phyloP scores from a whole-genome alignment of 148 eudicot species.

The Persicaria tinctoria region DNA sequence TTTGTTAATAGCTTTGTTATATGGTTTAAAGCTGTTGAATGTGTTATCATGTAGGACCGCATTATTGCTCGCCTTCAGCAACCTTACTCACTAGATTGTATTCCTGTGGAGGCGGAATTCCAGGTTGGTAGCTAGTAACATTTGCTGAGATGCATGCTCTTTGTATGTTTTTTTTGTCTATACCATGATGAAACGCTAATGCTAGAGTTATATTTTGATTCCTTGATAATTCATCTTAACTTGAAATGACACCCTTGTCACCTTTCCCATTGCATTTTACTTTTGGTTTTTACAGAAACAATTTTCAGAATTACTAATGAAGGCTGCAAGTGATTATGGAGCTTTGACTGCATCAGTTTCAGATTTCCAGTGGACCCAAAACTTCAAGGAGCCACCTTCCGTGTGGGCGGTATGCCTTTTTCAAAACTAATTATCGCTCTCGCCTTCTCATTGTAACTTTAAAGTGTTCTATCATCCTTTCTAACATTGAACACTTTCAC shows the following conservation, averaged over 20 bases:
- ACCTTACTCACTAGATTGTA: conserved; percentile 95
- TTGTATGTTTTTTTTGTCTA: background rate
- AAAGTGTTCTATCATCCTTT: background rate
- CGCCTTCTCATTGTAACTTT: no score
- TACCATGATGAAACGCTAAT: background rate
- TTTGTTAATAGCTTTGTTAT: background rate
- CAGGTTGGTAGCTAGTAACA: conserved; percentile 48
- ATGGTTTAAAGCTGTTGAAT: background rate
- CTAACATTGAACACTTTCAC: background rate
- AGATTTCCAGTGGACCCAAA: conserved; percentile 96
- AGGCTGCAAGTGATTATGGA: conserved; percentile 99
- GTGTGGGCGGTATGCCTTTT: conserved; percentile 65
- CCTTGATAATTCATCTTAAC: background rate
- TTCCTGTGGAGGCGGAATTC: conserved; percentile 97
- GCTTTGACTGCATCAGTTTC: conserved; percentile 86
- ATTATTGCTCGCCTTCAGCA: conserved; percentile 99
- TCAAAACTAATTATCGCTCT: background rate
- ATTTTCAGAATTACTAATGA: conserved; percentile 91
- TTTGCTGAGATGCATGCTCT: conserved; percentile 7
- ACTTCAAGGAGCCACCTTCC: conserved; percentile 92
- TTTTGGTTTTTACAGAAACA: conserved; percentile 57
- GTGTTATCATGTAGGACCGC: conserved; percentile 50
- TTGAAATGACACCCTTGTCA: background rate
- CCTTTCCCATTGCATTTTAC: background rate
- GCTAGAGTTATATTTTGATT: background rate